These are phyloP conservation scores for Talaromyces sp. DNA, from an alignment of 2,329 filamentous ascomycete genomes.

Conservation along the genomic window DNA sequence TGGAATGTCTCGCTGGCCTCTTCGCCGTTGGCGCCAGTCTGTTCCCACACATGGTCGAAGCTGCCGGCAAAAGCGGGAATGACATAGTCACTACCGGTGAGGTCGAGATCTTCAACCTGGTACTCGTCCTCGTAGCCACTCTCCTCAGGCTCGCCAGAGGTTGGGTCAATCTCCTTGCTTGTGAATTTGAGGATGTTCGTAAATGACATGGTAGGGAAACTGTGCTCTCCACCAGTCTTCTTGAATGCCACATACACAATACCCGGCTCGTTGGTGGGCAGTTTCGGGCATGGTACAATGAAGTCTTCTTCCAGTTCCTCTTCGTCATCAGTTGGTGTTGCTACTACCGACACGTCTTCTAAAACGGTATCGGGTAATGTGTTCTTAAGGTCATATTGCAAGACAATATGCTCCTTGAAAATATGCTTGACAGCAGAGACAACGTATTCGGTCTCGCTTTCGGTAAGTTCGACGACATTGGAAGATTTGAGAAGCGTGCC, in stretches of 20 bases:
- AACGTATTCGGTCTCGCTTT: conserved; percentile 96
- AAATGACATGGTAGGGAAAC: conserved; percentile 77
- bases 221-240: conserved; percentile 69
- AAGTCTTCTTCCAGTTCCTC: conserved; percentile 79
- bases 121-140: conserved; percentile 96
- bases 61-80: conserved; percentile 89
- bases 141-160: conserved; percentile 88
- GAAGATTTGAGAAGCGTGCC: conserved; percentile 91
- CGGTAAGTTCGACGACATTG: conserved; percentile 79
- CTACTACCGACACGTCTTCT: conserved; percentile 81
- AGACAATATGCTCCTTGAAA: conserved; percentile 93
- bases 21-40: conserved; percentile 82
- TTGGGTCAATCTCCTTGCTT: conserved; percentile 95
- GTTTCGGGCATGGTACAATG: conserved; percentile 80
- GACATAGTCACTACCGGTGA: conserved; percentile 89
- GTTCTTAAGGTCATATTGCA: conserved; percentile 98
- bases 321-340: conserved; percentile 75
- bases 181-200: conserved; percentile 95
- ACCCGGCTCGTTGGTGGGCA: conserved; percentile 80
- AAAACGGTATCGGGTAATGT: conserved; percentile 87
- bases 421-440: conserved; percentile 93
- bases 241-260: conserved; percentile 95
- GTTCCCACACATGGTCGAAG: conserved; percentile 95
- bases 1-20: conserved; percentile 89
- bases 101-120: conserved; percentile 88